These are phyloP conservation scores for Zychaea mexicana DNA, from an alignment of 371 early-diverging fungal species.

Conservation along the genomic window DNA sequence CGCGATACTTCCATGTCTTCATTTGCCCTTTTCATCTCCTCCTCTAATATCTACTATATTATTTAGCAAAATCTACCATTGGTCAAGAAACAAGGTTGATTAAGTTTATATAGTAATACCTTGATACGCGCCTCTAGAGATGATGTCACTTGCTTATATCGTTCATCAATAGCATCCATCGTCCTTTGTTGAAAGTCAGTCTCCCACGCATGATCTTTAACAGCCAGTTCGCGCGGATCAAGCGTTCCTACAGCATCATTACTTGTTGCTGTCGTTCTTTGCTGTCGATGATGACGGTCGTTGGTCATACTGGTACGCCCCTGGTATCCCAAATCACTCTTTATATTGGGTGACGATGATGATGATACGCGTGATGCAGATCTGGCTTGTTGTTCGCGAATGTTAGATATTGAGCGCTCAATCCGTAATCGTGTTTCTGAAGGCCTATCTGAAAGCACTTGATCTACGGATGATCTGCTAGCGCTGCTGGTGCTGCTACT, in stretches of 20 bases:
- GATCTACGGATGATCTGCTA: too few species aligned
- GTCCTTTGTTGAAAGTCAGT: neutral
- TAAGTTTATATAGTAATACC: neutral
- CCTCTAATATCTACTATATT: neutral
- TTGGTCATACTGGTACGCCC: neutral
- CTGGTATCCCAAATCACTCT: neutral
- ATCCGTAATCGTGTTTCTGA: constrained; percentile 16
- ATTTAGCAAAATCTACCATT: neutral
- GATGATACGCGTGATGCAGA: neutral
- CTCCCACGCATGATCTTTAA: neutral
- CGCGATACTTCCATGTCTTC: neutral
- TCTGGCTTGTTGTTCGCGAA: neutral
- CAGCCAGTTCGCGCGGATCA: neutral
- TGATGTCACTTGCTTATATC: neutral
- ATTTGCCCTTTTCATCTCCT: neutral
- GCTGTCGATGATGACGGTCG: neutral
- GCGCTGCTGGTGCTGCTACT: too few species aligned
- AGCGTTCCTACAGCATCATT: neutral
- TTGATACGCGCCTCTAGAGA: neutral
- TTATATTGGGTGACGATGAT: neutral
- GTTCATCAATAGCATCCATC: neutral
- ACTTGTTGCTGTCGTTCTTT: neutral
- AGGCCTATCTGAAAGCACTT: neutral
- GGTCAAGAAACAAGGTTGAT: neutral
- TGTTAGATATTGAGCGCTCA: constrained; percentile 14